Conservation (phyloP, 495 filamentous ascomycete species). For the Penicillium ochrochloron region DNA sequence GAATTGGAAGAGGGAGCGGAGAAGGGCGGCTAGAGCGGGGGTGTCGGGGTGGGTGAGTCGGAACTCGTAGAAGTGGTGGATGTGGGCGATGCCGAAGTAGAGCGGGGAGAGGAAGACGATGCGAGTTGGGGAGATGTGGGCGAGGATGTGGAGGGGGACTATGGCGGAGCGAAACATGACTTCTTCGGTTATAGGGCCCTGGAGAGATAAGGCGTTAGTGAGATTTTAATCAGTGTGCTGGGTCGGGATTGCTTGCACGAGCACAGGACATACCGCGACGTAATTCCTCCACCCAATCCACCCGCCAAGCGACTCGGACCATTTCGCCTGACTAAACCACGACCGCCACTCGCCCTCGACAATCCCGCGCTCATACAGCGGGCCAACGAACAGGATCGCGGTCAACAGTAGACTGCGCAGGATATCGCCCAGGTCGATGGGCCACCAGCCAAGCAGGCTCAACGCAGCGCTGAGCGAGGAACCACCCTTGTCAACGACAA, state of each 20-base stretch:
- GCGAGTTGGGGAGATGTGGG: conserved; percentile 57
- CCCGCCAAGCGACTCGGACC: conserved; percentile 55
- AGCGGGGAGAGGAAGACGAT: conserved; percentile 82
- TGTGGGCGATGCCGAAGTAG: conserved; percentile 92
- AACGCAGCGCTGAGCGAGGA: conserved; percentile 56
- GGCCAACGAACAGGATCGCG: conserved; percentile 79
- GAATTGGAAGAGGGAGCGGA: conserved; percentile 82
- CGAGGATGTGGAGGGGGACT: conserved; percentile 79
- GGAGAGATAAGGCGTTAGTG: conserved; percentile 16
- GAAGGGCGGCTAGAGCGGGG: conserved; percentile 58
- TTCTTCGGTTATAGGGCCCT: conserved; percentile 93
- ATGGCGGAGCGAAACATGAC: conserved; percentile 87
- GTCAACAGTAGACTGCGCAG: conserved; percentile 64
- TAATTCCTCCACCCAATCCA: conserved; percentile 71
- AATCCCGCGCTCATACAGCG: conserved; percentile 76
- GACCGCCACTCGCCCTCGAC: conserved; percentile 71
- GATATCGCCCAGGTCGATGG: conserved; percentile 66
- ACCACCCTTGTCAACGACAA: conserved; percentile 56
- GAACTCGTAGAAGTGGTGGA: conserved; percentile 97
- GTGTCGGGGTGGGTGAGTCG: conserved; percentile 76
- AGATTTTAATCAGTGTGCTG: not conserved
- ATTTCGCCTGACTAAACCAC: conserved; percentile 55
- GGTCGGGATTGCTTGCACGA: not conserved
- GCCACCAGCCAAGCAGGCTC: conserved; percentile 76
- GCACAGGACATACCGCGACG: conserved; percentile 56